Evolutionary conservation across 768 basidiomycete genomes (phyloP), one percentile per base, ranked within the genome.

Genomic region (Punctularia strigosozonata): DNA sequence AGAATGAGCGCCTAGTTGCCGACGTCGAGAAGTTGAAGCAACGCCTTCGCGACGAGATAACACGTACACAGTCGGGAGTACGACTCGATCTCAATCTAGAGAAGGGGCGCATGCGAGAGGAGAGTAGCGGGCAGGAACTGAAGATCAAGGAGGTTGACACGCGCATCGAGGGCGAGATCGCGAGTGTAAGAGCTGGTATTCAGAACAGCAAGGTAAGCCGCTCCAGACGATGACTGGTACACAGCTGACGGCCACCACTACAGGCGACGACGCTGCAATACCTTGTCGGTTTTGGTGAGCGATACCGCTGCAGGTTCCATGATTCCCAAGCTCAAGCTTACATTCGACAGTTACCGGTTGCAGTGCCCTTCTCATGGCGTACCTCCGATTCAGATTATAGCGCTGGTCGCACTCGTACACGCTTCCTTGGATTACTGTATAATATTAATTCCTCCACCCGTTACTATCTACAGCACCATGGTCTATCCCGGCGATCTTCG

Each of bases 111-210:
- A 87, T 97, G 67, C 66, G 94, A 38, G 92, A 98, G 54, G 92
- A 98, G 65, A 80, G 78, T 47, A 81, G 77, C 48, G 77, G 78
- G 28, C 88, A 97, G 51, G 91, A 95, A 52, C 64, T 92, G 38
- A 97, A 97, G 74, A 86, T 98, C 53, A 90, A 89, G 57, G 94
- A 99, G 57, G 91, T 97, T 14, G 94, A 98, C 51, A 97, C 94
- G 3, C 65, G 87, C 54, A 97, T 98, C 48, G 94, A 99, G 59
- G 86, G 87, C 54, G 91, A 97, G 60, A 94, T 94, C 53, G 88
- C 90, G 6, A 77, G 75, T 2, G 57, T 95, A 38, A 66, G 85
- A 40, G 92, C 87, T 2, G 66, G 78, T 5, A 88, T 89, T 24
- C 86, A 90, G 53, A 76, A 83, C 0, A 84, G 84, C 39, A 90